Percentiles rank a stretch among this genome's conserved stretches.
Conservation (phyloP, 2,329 filamentous ascomycete genomes). For the Sordariomycetes sp. region DNA sequence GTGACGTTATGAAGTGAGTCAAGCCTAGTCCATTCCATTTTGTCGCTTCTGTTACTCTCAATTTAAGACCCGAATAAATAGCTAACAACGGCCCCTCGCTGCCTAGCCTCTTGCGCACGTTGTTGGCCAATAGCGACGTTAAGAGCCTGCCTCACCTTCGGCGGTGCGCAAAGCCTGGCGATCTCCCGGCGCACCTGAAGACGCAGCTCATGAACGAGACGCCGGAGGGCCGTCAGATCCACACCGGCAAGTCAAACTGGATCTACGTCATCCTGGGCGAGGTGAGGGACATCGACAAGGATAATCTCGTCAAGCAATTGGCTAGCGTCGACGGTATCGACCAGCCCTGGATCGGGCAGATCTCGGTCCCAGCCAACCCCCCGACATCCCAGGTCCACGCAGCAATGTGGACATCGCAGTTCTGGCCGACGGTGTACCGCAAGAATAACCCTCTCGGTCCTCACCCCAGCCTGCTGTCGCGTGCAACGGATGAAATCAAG, state of each 20-base stretch:
- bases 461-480: conserved; percentile 60
- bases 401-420: conserved; percentile 57
- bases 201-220: conserved; percentile 45
- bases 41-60: neutral
- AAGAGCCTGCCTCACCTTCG: conserved; percentile 59
- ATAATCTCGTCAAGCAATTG: conserved; percentile 29
- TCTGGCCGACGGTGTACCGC: conserved; percentile 77
- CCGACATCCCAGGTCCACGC: conserved; percentile 68
- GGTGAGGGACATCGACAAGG: conserved; percentile 16
- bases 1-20: conserved; percentile 57
- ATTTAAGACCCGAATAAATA: neutral
- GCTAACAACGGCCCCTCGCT: neutral
- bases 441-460: conserved; percentile 80
- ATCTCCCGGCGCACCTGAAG: conserved; percentile 54
- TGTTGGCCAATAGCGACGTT: conserved; percentile 35
- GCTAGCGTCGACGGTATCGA: conserved; percentile 32
- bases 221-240: conserved; percentile 38
- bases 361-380: conserved; percentile 58
- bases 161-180: conserved; percentile 58
- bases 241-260: conserved; percentile 46
- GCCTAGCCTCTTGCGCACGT: conserved; percentile 6
- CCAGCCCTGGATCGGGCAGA: conserved; percentile 43
- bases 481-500: conserved; percentile 56
- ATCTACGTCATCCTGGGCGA: conserved; percentile 45
- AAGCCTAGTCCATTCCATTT: neutral